These are phyloP conservation scores for Metschnikowia corniflorae DNA, from an alignment of 805 yeast species.

Conservation along the genomic window DNA sequence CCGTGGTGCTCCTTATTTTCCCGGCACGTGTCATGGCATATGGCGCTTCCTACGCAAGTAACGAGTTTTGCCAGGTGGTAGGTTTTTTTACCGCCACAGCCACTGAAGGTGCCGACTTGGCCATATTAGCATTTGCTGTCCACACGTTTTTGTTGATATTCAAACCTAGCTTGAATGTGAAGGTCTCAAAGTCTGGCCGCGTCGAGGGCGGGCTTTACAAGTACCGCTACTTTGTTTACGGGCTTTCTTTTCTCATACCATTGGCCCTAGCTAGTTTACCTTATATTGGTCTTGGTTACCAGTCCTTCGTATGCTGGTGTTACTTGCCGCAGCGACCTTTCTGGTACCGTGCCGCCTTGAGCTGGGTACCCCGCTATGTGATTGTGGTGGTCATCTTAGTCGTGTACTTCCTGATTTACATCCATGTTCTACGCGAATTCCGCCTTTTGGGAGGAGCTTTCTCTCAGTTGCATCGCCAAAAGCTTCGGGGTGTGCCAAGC, in stretches of 20 bases:
- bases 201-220: slow-evolving; percentile 72
- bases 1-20: slow-evolving; percentile 61
- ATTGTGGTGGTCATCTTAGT: slow-evolving; percentile 59
- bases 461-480: slow-evolving; percentile 26
- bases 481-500: background rate
- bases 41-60: slow-evolving; percentile 42
- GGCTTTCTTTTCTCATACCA: slow-evolving; percentile 57
- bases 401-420: slow-evolving; percentile 68
- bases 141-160: slow-evolving; percentile 77
- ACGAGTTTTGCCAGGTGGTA: slow-evolving; percentile 55
- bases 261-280: slow-evolving; percentile 67
- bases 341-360: slow-evolving; percentile 69
- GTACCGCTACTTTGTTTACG: slow-evolving; percentile 56
- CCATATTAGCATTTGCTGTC: slow-evolving; percentile 76
- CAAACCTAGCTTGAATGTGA: slow-evolving; percentile 47
- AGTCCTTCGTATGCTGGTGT: slow-evolving; percentile 70
- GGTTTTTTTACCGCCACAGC: slow-evolving; percentile 81
- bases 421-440: slow-evolving; percentile 65
- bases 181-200: slow-evolving; percentile 36
- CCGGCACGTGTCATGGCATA: slow-evolving; percentile 55
- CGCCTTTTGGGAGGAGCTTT: slow-evolving; percentile 49
- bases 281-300: slow-evolving; percentile 58
- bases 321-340: slow-evolving; percentile 68
- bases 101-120: slow-evolving; percentile 83
- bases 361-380: slow-evolving; percentile 80